Evolutionary conservation across 1,284 basidiomycete genomes (phyloP), one percentile per base, ranked within the genome.

Genomic region (Cryptococcus floricola): DNA sequence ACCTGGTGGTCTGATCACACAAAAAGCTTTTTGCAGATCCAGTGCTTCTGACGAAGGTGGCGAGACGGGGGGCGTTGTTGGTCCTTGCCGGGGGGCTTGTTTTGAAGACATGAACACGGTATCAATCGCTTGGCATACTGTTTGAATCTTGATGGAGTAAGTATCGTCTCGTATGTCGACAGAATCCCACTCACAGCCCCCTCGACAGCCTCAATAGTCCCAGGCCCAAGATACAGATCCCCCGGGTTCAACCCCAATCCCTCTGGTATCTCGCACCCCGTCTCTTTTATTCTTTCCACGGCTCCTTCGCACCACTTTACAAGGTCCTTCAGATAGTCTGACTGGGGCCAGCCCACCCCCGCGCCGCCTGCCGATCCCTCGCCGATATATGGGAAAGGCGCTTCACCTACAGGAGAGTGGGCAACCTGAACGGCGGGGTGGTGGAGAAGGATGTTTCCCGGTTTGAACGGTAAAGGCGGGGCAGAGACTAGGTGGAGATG

Each of bases 91-190:
- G 19, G 5, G 9, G 70, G 63, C 3, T 76, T 66, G 12, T 14
- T 85, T 57, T 49, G 1, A 70, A 71, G 16, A 78, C 71, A 9
- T 56, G 76, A 34, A 34, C 4, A 34, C 31, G 31, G 31, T 34
- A 60, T 95, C 90, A 0, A 95, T 86, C 0, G 89, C 91, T 73
- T 94, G 86, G 70, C 89, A 93, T 0, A 90, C 83, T 0, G 90
- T 88, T 53, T 76, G 74, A 9, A 77, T 65, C 74, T 75, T 41
- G 39, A 19, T 44, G n/a, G 16, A 0, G 86, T 86, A 1, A 89
- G 10, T 34, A 19, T 18, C n/a, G 34, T 13, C 28, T 38, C 19
- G 34, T 37, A 2, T 28, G 12, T 1, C 16, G 0, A 16, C 37
- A n/a, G 8, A 13, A 31, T 56, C n/a, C 50, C 50, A 57, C 63